Evolutionary conservation across 495 filamentous ascomycete species (phyloP).

Genomic region (Aspergillus sparsus): DNA sequence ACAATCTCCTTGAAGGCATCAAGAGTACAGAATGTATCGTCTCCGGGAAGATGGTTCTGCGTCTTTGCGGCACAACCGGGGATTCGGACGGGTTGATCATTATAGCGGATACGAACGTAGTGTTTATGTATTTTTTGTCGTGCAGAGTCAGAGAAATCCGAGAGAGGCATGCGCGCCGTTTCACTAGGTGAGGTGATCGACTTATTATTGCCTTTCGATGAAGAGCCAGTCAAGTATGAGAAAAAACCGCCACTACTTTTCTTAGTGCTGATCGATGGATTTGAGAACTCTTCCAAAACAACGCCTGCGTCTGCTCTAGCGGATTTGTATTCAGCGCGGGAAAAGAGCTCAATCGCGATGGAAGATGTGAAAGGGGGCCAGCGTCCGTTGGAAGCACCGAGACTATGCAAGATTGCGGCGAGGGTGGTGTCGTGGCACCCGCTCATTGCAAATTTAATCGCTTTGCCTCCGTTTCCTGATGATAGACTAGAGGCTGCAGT

Average conservation of each 20-base stretch:
- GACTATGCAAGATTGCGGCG: conserved; percentile 71
- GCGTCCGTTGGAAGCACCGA: conserved; percentile 73
- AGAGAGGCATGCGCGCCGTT: conserved; percentile 38
- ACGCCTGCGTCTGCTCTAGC: conserved; percentile 13
- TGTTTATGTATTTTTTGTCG: conserved; percentile 62
- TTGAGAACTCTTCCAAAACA: conserved; percentile 32
- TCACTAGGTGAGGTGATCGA: conserved; percentile 26
- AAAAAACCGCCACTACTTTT: conserved; percentile 34
- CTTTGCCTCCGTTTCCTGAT: conserved; percentile 50
- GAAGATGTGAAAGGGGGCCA: conserved; percentile 95
- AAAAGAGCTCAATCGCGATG: conserved; percentile 88
- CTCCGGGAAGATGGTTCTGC: conserved; percentile 84
- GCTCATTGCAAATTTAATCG: conserved; percentile 71
- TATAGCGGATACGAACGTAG: conserved; percentile 94
- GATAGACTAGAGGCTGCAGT: conserved; percentile 51
- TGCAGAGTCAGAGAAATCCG: conserved; percentile 32
- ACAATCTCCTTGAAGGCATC: conserved; percentile 89
- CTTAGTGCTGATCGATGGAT: conserved; percentile 22
- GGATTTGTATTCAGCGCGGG: conserved; percentile 33
- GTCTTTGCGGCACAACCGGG: conserved; percentile 71
- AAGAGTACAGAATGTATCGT: conserved; percentile 90
- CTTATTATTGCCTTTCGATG: conserved; percentile 23
- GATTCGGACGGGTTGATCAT: conserved; percentile 76
- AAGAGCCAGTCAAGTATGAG: conserved; percentile 34
- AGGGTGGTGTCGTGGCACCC: conserved; percentile 97